Percentiles rank a stretch among this genome's conserved stretches.
Conservation (phyloP, 2,329 filamentous ascomycete genomes). For the Neopestalotiopsis rosae region DNA sequence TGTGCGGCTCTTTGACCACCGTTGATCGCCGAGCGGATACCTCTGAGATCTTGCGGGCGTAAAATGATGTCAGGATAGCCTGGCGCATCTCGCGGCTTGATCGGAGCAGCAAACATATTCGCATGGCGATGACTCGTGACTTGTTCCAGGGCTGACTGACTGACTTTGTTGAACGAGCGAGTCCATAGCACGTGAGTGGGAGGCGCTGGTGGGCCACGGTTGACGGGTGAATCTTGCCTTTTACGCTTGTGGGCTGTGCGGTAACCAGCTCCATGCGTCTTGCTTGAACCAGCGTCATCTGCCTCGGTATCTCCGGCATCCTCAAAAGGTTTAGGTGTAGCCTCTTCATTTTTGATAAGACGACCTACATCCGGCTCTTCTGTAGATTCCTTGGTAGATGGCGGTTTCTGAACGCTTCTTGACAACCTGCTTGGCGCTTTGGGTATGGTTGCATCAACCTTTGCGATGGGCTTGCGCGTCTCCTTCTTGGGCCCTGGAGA, state of each 20-base stretch:
- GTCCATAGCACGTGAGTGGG: slow-evolving; percentile 76
- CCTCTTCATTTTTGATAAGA: slow-evolving; percentile 65
- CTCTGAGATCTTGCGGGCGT: slow-evolving; percentile 78
- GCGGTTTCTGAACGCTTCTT: slow-evolving; percentile 43
- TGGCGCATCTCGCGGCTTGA: slow-evolving; percentile 77
- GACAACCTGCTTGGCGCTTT: slow-evolving; percentile 39
- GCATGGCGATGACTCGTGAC: slow-evolving; percentile 79
- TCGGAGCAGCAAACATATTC: slow-evolving; percentile 78
- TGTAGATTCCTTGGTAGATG: slow-evolving; percentile 53
- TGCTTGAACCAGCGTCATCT: slow-evolving; percentile 55
- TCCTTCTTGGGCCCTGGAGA: slow-evolving; percentile 41
- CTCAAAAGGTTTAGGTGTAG: slow-evolving; percentile 59
- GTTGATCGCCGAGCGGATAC: slow-evolving; percentile 76
- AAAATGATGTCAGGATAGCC: slow-evolving; percentile 77
- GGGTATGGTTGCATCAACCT: slow-evolving; percentile 27
- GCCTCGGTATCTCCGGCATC: slow-evolving; percentile 61
- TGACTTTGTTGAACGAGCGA: slow-evolving; percentile 76
- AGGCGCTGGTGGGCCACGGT: slow-evolving; percentile 54
- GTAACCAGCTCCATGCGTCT: slow-evolving; percentile 35
- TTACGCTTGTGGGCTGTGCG: slow-evolving; percentile 58
- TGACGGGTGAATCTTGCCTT: slow-evolving; percentile 56
- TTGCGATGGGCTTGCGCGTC: slow-evolving; percentile 34
- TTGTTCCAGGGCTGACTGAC: slow-evolving; percentile 74
- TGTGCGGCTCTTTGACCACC: slow-evolving; percentile 71
- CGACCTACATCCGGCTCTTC: slow-evolving; percentile 47